Base-by-base conservation (phyloP, 139 green algal species). In the Picochlorum sp. region DNA sequence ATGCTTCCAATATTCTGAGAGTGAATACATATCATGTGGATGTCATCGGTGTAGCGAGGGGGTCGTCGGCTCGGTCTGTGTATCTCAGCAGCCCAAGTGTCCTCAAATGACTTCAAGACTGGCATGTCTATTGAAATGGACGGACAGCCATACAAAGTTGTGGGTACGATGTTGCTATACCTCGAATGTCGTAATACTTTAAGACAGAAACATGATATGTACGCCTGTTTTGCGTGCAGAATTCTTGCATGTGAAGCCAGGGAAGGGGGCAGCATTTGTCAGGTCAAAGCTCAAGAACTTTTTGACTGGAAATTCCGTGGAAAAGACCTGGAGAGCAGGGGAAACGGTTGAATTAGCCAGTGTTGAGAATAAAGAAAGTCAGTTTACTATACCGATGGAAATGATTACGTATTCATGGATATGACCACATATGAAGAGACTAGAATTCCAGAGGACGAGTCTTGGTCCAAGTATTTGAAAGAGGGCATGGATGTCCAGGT, bases 191-290 rank as follows among this genome's bases (percentile, higher is more conserved):
- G 28, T 30, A 5, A 30, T 7, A 30, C 4, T 5, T 0, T 30
- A 30, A 30, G 28, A 30, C 28, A 30, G 4, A 0, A 30, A 30
- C 28, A 30, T 30, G 28, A 30, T 30, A 30, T 5, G 28, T 30
- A 30, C 28, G 28, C 28, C 28, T 30, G 28, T 30, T 20, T 59
- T n/a, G 23, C 0, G 3, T 57, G 65, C 75, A 85, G 94, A 98
- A 73, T 97, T 98, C 72, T 71, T 97, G 62, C 94, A 99, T 72
- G 93, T 98, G 2, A 98, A 99, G 84, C 94, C 94, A 34, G 94
- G 94, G 47, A 98, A 98, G 72, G 94, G 94, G 10, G 77, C 89
- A 8, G 92, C 94, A 3, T 99, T 99, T 73, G 92, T 98, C 55
- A 84, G 94, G 44, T 86, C 90, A 23, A 99, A 98, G 85, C 78